A percentile compares a stretch with the other conserved stretches of the same genome.
phyloP scores from a whole-genome alignment of 2,329 filamentous ascomycete species.

The Endothia cerciana region DNA sequence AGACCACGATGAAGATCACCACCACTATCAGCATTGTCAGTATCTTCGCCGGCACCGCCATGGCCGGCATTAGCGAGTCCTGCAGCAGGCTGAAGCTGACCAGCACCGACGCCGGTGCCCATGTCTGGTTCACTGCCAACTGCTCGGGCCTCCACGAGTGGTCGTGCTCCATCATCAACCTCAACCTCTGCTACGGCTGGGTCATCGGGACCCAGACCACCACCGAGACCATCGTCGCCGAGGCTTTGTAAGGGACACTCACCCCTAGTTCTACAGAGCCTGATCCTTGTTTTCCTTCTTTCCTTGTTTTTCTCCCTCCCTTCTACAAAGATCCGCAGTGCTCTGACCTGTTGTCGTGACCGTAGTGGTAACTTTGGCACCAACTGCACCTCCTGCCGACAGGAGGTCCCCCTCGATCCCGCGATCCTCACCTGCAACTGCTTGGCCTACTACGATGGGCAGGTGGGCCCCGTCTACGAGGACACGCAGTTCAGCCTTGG shows the following conservation, averaged over 20 bases:
- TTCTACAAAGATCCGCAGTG: not conserved
- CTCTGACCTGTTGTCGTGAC: not conserved
- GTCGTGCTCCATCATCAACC: conserved; percentile 3
- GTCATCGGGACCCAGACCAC: not conserved
- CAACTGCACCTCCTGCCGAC: not conserved
- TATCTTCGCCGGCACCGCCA: not conserved
- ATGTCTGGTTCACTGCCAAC: not conserved
- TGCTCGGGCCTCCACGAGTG: not conserved
- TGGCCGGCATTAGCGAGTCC: not conserved
- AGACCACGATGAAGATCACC: not conserved
- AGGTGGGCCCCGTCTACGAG: not conserved
- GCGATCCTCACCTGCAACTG: not conserved
- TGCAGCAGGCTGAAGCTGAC: not conserved
- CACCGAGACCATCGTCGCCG: not conserved
- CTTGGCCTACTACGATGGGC: not conserved
- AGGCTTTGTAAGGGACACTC: not conserved
- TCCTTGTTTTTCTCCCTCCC: not conserved
- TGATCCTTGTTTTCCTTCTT: not conserved
- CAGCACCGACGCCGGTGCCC: not conserved
- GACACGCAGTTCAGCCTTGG: conserved; percentile 2
- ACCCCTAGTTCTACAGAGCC: not conserved
- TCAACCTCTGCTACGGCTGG: not conserved
- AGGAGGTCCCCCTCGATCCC: not conserved
- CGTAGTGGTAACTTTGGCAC: not conserved
- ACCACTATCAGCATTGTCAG: not conserved